phyloP scores from a whole-genome alignment of 306 rosid species.

The Chamaecrista fasciculata region DNA sequence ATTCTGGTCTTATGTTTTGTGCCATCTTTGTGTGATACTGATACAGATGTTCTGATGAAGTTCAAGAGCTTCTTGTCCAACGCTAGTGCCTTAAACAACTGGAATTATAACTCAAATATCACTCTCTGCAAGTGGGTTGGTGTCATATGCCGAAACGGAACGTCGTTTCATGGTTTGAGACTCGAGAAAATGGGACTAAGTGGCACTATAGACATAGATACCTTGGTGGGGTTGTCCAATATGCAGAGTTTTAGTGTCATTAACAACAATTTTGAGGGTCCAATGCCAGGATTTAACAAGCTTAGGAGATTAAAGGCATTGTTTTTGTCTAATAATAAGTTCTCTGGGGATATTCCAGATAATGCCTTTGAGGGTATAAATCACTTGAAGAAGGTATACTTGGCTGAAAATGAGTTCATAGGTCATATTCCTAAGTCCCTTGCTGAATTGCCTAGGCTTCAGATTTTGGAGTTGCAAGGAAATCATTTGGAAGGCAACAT shows the following conservation, averaged over 20 bases:
- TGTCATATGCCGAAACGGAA: conserved; percentile 36
- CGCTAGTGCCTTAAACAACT: conserved; percentile 38
- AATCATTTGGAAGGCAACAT: conserved; percentile 61
- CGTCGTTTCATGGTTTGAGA: conserved; percentile 26
- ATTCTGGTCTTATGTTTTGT: conserved; percentile 6
- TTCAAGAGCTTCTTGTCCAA: conserved; percentile 52
- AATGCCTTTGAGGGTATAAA: conserved; percentile 60
- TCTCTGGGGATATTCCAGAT: conserved; percentile 51
- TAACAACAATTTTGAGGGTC: conserved; percentile 55
- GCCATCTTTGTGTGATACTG: conserved; percentile 30
- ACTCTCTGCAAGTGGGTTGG: conserved; percentile 64
- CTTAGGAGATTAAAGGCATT: conserved; percentile 39
- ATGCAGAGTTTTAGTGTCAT: conserved; percentile 55
- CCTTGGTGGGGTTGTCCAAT: conserved; percentile 35
- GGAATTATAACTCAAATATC: conserved; percentile 44
- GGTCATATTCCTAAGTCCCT: conserved; percentile 68
- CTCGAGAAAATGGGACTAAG: conserved; percentile 60
- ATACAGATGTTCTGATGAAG: conserved; percentile 38
- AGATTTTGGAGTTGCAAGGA: conserved; percentile 55
- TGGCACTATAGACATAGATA: conserved; percentile 49
- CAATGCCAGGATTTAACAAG: conserved; percentile 53
- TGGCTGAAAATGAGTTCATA: conserved; percentile 50
- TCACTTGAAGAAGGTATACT: conserved; percentile 43
- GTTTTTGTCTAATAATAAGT: conserved; percentile 52
- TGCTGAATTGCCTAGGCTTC: conserved; percentile 46